Evolutionary conservation across 2,329 filamentous ascomycete species (phyloP).

Genomic region (Coniochaeta hoffmannii): DNA sequence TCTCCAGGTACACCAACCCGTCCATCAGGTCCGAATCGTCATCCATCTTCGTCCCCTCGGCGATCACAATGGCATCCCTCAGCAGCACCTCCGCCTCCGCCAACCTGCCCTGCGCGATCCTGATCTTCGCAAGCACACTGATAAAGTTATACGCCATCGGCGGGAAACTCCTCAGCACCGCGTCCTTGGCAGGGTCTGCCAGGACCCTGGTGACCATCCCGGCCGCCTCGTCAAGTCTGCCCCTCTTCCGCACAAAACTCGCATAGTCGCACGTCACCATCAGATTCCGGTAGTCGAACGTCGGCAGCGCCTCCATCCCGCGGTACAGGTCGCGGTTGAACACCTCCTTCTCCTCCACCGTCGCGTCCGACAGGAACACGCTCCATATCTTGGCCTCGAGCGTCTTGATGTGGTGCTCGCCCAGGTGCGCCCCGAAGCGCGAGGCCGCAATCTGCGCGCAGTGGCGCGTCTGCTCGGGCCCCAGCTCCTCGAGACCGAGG

Average conservation of each 20-base stretch:
- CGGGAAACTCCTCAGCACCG: not conserved
- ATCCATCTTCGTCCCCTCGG: not conserved
- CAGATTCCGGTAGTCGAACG: conserved; percentile 8
- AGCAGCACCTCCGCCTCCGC: conserved; percentile 1
- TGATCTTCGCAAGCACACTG: not conserved
- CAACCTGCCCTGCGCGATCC: not conserved
- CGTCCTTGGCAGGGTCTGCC: not conserved
- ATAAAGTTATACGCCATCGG: conserved; percentile 2
- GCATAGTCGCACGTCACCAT: conserved; percentile 6
- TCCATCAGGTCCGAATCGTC: conserved; percentile 2
- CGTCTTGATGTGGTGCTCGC: conserved; percentile 8
- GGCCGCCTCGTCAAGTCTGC: not conserved
- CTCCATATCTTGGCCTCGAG: conserved; percentile 5
- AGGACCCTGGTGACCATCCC: not conserved
- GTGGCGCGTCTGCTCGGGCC: conserved; percentile 1
- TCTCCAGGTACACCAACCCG: conserved; percentile 4
- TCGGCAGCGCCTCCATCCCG: conserved; percentile 2
- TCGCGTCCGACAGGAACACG: not conserved
- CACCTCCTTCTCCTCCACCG: not conserved
- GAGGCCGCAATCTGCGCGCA: not conserved
- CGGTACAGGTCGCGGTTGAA: conserved; percentile 2
- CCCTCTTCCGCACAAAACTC: not conserved
- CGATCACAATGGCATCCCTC: conserved; percentile 2
- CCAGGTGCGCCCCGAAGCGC: conserved; percentile 4
- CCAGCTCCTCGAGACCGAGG: not conserved